Conservation (phyloP, 2,329 filamentous ascomycete species). For the Trichoderma breve region DNA sequence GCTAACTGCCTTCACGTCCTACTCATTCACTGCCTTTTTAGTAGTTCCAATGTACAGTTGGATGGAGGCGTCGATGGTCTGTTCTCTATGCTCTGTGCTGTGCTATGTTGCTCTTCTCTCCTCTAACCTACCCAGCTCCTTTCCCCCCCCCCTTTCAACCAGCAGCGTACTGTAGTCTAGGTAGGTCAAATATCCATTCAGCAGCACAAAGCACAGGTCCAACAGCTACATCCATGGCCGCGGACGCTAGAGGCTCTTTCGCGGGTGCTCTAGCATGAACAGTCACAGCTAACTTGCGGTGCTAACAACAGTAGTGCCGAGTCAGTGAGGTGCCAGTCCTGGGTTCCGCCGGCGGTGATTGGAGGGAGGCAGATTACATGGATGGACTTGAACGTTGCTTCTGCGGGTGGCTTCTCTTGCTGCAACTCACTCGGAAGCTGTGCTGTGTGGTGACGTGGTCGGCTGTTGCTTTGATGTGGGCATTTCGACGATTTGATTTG, state of each 20-base stretch:
- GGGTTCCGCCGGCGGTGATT: background rate
- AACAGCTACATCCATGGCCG: background rate
- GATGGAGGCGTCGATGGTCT: background rate
- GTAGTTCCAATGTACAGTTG: background rate
- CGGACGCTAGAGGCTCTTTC: background rate
- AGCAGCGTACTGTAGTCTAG: background rate
- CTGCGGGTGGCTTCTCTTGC: background rate
- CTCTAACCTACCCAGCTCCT: background rate
- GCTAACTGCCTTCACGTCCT: background rate
- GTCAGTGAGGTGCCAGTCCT: background rate
- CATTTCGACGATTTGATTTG: background rate
- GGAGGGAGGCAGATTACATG: background rate
- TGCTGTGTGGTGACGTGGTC: background rate
- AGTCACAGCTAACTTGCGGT: background rate
- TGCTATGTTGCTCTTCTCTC: background rate
- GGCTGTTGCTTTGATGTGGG: background rate
- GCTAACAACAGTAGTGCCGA: background rate
- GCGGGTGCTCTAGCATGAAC: background rate
- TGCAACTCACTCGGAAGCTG: background rate
- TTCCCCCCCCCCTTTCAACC: background rate
- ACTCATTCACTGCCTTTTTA: background rate
- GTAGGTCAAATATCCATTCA: background rate
- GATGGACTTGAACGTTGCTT: background rate
- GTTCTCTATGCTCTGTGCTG: background rate
- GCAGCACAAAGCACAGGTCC: background rate